A percentile compares a stretch with the other conserved stretches of the same genome.
Conservation (phyloP, 2,329 filamentous ascomycete species). For the Exophiala calicioides region DNA sequence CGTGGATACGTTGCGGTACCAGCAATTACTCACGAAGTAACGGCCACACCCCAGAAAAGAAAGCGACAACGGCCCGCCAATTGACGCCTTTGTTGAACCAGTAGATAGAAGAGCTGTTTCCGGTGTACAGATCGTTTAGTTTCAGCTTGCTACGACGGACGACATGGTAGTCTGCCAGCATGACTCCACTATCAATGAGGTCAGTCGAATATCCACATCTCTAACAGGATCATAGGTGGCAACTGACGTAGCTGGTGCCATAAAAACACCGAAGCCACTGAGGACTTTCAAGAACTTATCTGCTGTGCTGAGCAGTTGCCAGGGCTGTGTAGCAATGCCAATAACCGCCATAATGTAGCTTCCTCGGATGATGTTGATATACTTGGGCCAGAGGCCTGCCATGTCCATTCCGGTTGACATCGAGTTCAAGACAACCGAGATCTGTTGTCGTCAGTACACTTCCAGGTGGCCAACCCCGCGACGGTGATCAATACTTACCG, state of each 20-base stretch:
- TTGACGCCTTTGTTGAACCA: conserved; percentile 48
- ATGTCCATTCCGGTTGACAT: conserved; percentile 58
- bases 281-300: conserved; percentile 38
- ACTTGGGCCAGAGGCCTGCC: conserved; percentile 53
- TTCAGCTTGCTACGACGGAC: conserved; percentile 42
- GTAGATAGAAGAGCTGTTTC: conserved; percentile 39
- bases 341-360: conserved; percentile 51
- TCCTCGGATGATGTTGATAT: conserved; percentile 59
- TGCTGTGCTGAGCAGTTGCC: conserved; percentile 47
- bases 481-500: conserved; percentile 29
- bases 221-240: neutral
- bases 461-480: no score
- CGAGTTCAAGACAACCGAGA: conserved; percentile 49
- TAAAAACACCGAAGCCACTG: conserved; percentile 47
- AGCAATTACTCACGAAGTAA: conserved; percentile 18
- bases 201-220: conserved; percentile 6
- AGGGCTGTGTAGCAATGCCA: conserved; percentile 44
- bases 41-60: conserved; percentile 22
- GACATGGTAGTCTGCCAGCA: conserved; percentile 51
- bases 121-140: conserved; percentile 44
- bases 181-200: conserved; percentile 38
- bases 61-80: conserved; percentile 43
- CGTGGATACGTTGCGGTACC: neutral
- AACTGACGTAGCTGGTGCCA: conserved; percentile 45
- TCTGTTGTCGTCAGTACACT: conserved; percentile 20